Percentiles rank a stretch among this genome's conserved stretches.
Evolutionary conservation across 805 yeast species (phyloP).

Genomic region (Saccharomycopsis schoenii): DNA sequence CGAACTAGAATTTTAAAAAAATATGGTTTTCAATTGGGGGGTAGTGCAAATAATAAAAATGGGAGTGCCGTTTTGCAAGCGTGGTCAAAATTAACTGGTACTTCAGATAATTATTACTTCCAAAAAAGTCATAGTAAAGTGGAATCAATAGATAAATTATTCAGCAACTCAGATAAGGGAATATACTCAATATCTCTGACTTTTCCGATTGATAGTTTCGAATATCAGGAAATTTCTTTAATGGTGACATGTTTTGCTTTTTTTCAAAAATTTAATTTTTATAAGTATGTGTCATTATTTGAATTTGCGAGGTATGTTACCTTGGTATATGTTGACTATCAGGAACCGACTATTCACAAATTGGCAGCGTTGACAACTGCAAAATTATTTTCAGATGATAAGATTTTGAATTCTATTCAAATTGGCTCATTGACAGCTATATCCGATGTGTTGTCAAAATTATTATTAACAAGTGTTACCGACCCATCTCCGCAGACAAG

Average conservation of each 20-base stretch:
- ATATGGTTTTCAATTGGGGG: constrained; percentile 13
- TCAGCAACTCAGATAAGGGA: constrained; percentile 25
- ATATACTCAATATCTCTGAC: background rate
- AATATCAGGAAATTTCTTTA: constrained; percentile 38
- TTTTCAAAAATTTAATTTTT: constrained; percentile 65
- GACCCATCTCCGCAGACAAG: constrained; percentile 85
- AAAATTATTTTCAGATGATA: constrained; percentile 62
- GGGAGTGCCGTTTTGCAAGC: constrained; percentile 8
- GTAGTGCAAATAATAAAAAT: background rate
- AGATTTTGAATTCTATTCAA: constrained; percentile 77
- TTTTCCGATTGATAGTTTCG: constrained; percentile 21
- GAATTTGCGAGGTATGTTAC: constrained; percentile 85
- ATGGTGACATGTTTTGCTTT: constrained; percentile 73
- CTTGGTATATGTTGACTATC: constrained; percentile 75
- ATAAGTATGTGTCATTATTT: constrained; percentile 55
- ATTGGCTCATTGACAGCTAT: constrained; percentile 74
- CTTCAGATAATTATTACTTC: constrained; percentile 51
- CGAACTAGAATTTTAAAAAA: constrained; percentile 8
- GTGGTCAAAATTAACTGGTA: constrained; percentile 62
- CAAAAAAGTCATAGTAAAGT: constrained; percentile 45
- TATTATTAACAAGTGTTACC: constrained; percentile 74
- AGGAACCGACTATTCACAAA: constrained; percentile 67
- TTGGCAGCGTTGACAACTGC: constrained; percentile 81
- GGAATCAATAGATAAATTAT: constrained; percentile 1
- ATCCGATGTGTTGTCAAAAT: constrained; percentile 70